A percentile compares a stretch with the other conserved stretches of the same genome.
Evolutionary conservation across 768 basidiomycete genomes (phyloP).

Genomic region (Lactarius hatsudake): DNA sequence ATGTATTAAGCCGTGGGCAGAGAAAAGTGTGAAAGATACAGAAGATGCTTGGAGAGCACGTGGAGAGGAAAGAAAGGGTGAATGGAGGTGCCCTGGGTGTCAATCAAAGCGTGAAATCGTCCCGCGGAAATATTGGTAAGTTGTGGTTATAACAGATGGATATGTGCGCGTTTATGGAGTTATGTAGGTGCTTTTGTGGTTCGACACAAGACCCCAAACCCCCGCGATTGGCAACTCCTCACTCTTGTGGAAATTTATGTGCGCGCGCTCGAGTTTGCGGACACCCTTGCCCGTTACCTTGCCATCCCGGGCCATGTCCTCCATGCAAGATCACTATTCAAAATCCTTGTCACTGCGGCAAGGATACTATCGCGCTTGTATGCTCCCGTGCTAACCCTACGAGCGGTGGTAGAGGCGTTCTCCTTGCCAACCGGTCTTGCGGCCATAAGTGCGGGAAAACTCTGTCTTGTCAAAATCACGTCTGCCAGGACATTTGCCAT

Average conservation of each 20-base stretch:
- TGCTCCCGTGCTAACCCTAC: constrained; percentile 47
- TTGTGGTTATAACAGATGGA: constrained; percentile 16
- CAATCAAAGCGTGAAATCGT: constrained; percentile 70
- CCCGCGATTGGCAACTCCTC: constrained; percentile 65
- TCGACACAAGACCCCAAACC: constrained; percentile 70
- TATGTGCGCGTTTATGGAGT: neutral
- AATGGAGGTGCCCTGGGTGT: constrained; percentile 95
- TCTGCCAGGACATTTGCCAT: constrained; percentile 71
- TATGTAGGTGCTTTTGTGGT: constrained; percentile 78
- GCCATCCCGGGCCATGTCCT: constrained; percentile 96
- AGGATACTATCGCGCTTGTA: constrained; percentile 53
- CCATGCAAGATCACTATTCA: constrained; percentile 82
- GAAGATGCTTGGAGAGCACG: constrained; percentile 70
- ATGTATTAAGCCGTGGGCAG: constrained; percentile 87
- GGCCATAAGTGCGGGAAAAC: constrained; percentile 38
- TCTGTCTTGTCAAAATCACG: constrained; percentile 72
- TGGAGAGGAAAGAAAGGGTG: constrained; percentile 64
- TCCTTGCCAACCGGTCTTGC: constrained; percentile 38
- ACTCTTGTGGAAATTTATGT: constrained; percentile 74
- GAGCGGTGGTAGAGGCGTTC: constrained; percentile 25
- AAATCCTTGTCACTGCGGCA: constrained; percentile 75
- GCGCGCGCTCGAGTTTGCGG: constrained; percentile 61
- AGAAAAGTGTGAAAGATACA: constrained; percentile 71
- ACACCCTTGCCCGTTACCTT: constrained; percentile 80
- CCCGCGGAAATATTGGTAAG: constrained; percentile 65